phyloP scores from a whole-genome alignment of 306 rosid species.

The Hylodesmum podocarpum region DNA sequence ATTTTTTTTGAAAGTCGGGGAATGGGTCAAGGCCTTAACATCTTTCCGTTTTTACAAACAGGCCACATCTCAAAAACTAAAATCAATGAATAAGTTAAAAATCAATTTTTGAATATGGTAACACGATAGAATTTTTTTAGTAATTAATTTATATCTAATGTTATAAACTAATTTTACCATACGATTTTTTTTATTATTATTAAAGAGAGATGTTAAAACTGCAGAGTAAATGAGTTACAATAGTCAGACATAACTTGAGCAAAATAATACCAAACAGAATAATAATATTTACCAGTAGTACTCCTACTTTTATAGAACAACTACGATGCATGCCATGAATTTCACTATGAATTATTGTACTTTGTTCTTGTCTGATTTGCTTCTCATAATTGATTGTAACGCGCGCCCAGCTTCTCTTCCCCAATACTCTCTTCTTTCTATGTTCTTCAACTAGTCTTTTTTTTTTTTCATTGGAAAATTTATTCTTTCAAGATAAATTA shows the following conservation, averaged over 20 bases:
- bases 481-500: no score
- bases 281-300: not conserved
- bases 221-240: not conserved
- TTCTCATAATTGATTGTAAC: not conserved
- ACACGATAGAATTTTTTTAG: no score
- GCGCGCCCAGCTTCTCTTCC: not conserved
- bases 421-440: not conserved
- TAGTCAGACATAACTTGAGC: not conserved
- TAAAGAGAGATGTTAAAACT: not conserved
- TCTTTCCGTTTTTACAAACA: no score
- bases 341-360: not conserved
- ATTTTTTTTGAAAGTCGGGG: no score
- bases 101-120: no score
- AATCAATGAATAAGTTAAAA: no score
- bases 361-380: not conserved
- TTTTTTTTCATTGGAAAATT: not conserved
- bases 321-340: not conserved
- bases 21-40: no score
- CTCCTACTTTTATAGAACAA: not conserved
- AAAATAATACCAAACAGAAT: not conserved
- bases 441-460: not conserved
- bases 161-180: no score
- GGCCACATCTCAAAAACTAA: no score
- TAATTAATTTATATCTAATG: no score
- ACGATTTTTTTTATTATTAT: no score